Conservation (phyloP, 495 filamentous ascomycete species). For the Annulohypoxylon maeteangense region DNA sequence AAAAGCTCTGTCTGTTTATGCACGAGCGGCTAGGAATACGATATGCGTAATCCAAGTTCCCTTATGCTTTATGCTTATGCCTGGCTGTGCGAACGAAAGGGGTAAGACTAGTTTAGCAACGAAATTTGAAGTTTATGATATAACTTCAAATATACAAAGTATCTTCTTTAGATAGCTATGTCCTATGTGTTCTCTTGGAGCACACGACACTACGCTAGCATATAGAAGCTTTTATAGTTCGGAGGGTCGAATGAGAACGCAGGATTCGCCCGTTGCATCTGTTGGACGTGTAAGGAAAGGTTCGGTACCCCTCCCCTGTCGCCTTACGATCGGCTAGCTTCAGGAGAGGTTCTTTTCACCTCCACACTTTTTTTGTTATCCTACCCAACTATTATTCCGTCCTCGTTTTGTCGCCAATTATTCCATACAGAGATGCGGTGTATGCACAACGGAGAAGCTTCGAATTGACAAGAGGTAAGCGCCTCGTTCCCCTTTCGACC, state of each 20-base stretch:
- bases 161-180: conserved; percentile 13
- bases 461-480: conserved; percentile 5
- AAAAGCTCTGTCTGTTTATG: conserved; percentile 20
- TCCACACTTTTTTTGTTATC: conserved; percentile 18
- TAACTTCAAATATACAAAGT: conserved; percentile 6
- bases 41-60: conserved; percentile 18
- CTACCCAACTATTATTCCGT: conserved; percentile 6
- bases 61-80: conserved; percentile 17
- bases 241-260: conserved; percentile 18
- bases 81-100: conserved; percentile 3
- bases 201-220: conserved; percentile 32
- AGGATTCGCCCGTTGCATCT: conserved; percentile 31
- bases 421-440: not conserved
- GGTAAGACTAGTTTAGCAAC: not conserved
- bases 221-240: conserved; percentile 22
- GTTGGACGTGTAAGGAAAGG: conserved; percentile 22
- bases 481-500: not conserved
- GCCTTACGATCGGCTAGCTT: conserved; percentile 28
- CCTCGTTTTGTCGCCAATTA: conserved; percentile 17
- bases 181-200: conserved; percentile 11
- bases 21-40: conserved; percentile 18
- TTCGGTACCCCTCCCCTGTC: conserved; percentile 28
- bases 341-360: conserved; percentile 31
- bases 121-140: conserved; percentile 23
- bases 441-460: not conserved